Conservation (phyloP, 768 basidiomycete species). For the Hericium erinaceus region DNA sequence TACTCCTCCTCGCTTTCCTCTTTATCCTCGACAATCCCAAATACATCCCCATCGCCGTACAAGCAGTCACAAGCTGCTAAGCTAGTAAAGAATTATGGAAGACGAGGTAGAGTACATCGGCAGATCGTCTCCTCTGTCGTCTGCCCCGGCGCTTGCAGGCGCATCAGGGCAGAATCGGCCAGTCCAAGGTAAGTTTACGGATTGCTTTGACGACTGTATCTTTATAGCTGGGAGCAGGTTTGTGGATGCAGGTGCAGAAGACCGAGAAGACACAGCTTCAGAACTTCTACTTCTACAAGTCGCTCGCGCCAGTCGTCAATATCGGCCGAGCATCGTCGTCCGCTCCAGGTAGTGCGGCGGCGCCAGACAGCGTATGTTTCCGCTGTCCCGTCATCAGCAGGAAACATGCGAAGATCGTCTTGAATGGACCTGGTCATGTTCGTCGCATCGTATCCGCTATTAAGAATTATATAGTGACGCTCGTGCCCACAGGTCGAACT, state of each 20-base stretch:
- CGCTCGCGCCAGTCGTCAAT: constrained; percentile 40
- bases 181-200: background rate
- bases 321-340: constrained; percentile 60
- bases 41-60: background rate
- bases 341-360: constrained; percentile 30
- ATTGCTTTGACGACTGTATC: background rate
- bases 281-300: constrained; percentile 42
- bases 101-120: constrained; percentile 2
- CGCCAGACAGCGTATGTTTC: constrained; percentile 49
- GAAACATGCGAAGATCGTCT: constrained; percentile 67
- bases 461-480: constrained; percentile 1
- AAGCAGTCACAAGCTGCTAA: background rate
- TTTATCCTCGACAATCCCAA: background rate
- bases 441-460: background rate
- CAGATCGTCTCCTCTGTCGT: background rate
- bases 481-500: constrained; percentile 46
- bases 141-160: background rate
- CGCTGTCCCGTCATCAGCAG: constrained; percentile 74
- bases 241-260: background rate
- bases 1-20: background rate
- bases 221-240: background rate
- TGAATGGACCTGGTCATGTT: background rate
- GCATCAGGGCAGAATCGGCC: background rate
- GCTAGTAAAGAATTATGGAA: background rate
- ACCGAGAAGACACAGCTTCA: constrained; percentile 19